Base-by-base conservation (phyloP, 805 yeast species). In the Saccharomycopsis sp. region DNA sequence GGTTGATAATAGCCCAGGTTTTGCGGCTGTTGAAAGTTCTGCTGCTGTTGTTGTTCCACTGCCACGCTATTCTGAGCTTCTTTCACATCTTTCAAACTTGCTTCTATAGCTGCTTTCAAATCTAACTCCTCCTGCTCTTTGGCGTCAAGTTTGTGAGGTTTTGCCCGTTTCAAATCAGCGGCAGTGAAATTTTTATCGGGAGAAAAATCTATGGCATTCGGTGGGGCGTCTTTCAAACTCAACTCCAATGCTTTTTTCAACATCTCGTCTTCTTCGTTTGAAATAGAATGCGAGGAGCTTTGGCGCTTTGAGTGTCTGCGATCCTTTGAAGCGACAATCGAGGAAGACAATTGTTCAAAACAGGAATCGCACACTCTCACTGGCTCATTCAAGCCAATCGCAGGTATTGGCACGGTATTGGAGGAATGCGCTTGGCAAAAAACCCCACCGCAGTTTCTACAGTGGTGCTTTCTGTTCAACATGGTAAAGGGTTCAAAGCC, bases 391-490 rank as follows among this genome's bases (percentile, higher is more conserved):
- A 92, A 85, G 0, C 98, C 98, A 37, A 85, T 67, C 34, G 80
- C 79, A 0, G 94, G 89, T 42, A 92, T 64, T 7, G 88, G 78
- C 25, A 77, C 65, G 36, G 59, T 66, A 50, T 83, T 75, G 2
- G 80, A 64, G n/a, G 96, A 85, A 59, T 94, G 95, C 4, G 74
- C 70, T 49, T 83, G 88, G 59, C 94, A 79, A 55, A 71, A 89
- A 0, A 86, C 95, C 3, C 96, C 96, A 18, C 98, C 98, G 62
- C 98, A 92, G 39, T 94, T 81, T 39, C 98, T 71, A 60, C 98
- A 92, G 61, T 92, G 98, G 59, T 92, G 98, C 57, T 89, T 87
- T 54, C 98, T 71, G 57, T 84, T 87, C 46, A 88, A 64, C 56
- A 89, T 71, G 1, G 92, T 67, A 55, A 92, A 92, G 12, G 78